phyloP scores from a whole-genome alignment of 2,329 filamentous ascomycete genomes.

The Polychaeton citri region DNA sequence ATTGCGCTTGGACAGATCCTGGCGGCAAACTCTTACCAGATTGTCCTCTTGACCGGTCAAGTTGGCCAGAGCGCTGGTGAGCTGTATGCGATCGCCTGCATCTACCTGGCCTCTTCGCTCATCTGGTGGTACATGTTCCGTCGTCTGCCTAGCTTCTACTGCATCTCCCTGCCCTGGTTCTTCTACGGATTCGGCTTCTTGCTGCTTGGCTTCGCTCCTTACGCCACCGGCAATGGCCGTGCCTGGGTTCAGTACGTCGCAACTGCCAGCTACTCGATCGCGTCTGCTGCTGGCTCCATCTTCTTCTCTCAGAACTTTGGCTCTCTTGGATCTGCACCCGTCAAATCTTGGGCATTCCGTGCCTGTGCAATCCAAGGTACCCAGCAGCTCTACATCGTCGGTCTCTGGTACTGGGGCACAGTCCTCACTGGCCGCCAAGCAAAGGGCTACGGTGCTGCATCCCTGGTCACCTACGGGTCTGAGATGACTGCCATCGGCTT shows the following conservation, averaged over 20 bases:
- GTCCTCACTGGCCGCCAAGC: slow-evolving; percentile 7
- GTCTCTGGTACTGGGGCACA: slow-evolving; percentile 55
- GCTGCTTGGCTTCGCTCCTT: slow-evolving; percentile 50
- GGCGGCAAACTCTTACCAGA: slow-evolving; percentile 54
- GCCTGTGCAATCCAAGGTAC: slow-evolving; percentile 54
- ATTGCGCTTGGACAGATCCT: slow-evolving; percentile 51
- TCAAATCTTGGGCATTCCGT: slow-evolving; percentile 54
- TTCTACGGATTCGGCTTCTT: slow-evolving; percentile 52
- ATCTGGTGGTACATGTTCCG: slow-evolving; percentile 52
- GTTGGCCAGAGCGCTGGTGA: slow-evolving; percentile 45
- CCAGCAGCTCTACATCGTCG: slow-evolving; percentile 52
- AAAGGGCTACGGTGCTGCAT: slow-evolving; percentile 1
- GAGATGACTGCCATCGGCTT: slow-evolving; percentile 38
- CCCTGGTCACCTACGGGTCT: slow-evolving; percentile 9
- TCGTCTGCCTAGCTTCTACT: slow-evolving; percentile 41
- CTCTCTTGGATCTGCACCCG: slow-evolving; percentile 37
- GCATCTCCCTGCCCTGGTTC: slow-evolving; percentile 47
- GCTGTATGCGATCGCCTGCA: slow-evolving; percentile 46
- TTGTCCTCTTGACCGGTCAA: slow-evolving; percentile 52
- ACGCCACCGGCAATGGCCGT: slow-evolving; percentile 28
- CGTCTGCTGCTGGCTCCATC: slow-evolving; percentile 49
- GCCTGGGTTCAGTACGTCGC: slow-evolving; percentile 48
- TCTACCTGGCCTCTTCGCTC: slow-evolving; percentile 45
- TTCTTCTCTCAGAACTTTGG: slow-evolving; percentile 55
- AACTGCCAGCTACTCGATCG: slow-evolving; percentile 48